Percentiles rank a stretch among this genome's conserved stretches.
Conservation (phyloP, 768 basidiomycete genomes). For the Termitomyces sp. region DNA sequence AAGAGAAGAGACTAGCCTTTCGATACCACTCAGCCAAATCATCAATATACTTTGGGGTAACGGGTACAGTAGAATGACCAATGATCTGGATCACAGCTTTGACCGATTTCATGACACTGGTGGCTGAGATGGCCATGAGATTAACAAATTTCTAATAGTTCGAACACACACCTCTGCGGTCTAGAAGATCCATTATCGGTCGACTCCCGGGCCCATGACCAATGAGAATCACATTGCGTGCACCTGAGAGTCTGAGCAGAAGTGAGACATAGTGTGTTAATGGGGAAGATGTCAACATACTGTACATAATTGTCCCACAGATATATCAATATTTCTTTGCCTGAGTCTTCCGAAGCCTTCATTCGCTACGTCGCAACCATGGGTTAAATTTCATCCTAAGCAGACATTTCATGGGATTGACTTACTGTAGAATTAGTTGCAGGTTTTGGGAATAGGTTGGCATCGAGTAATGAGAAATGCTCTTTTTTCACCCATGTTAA, state of each 20-base stretch:
- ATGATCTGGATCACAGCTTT: slow-evolving; percentile 78
- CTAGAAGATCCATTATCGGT: slow-evolving; percentile 71
- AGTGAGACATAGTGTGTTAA: slow-evolving; percentile 2
- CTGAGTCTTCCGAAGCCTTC: slow-evolving; percentile 41
- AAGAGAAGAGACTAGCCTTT: slow-evolving; percentile 38
- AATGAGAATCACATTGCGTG: slow-evolving; percentile 72
- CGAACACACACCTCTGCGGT: slow-evolving; percentile 54
- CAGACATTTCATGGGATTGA: not conserved
- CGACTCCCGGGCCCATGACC: slow-evolving; percentile 86
- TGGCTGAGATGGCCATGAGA: slow-evolving; percentile 23
- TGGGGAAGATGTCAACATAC: slow-evolving; percentile 40
- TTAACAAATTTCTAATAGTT: not conserved
- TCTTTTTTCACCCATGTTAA: slow-evolving; percentile 70
- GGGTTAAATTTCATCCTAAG: not conserved
- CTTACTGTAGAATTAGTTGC: slow-evolving; percentile 31
- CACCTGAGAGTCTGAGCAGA: slow-evolving; percentile 59
- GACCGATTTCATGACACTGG: slow-evolving; percentile 58
- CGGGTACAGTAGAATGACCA: slow-evolving; percentile 56
- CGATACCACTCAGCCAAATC: slow-evolving; percentile 71
- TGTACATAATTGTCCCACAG: slow-evolving; percentile 97
- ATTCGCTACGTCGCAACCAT: slow-evolving; percentile 25
- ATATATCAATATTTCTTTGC: slow-evolving; percentile 67
- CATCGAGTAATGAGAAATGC: slow-evolving; percentile 76
- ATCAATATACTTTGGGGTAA: slow-evolving; percentile 50
- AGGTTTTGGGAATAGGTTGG: slow-evolving; percentile 77